Conservation (phyloP, 2,329 filamentous ascomycete genomes). For the Cytospora mali region DNA sequence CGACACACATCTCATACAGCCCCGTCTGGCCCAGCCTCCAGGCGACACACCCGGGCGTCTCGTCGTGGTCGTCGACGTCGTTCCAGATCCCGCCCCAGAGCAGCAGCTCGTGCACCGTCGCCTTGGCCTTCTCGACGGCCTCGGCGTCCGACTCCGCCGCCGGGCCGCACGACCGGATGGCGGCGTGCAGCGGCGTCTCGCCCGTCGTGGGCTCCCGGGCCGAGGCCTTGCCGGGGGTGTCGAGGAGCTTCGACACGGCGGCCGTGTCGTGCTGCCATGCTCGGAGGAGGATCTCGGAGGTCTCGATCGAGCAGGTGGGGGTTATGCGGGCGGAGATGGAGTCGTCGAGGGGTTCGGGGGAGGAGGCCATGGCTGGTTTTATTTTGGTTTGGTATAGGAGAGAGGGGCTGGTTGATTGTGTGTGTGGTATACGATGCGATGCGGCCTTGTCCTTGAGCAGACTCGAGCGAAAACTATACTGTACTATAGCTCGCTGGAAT, state of each 20-base stretch:
- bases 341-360: slow-evolving; percentile 45
- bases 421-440: background rate
- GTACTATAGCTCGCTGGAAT: no score
- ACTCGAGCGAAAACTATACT: no score
- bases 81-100: slow-evolving; percentile 97
- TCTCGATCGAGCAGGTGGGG: slow-evolving; percentile 52
- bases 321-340: slow-evolving; percentile 57
- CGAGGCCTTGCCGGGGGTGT: slow-evolving; percentile 65
- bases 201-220: slow-evolving; percentile 83
- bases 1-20: slow-evolving; percentile 81
- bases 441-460: background rate
- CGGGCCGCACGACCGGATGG: slow-evolving; percentile 75
- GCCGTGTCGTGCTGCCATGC: slow-evolving; percentile 65
- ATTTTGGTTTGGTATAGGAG: no score
- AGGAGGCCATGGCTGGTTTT: background rate
- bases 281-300: slow-evolving; percentile 54
- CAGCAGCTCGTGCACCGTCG: slow-evolving; percentile 75
- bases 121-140: slow-evolving; percentile 61
- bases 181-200: slow-evolving; percentile 85
- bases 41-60: slow-evolving; percentile 91
- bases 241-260: slow-evolving; percentile 70
- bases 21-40: slow-evolving; percentile 66
- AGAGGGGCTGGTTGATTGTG: background rate
- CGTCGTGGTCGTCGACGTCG: slow-evolving; percentile 80
- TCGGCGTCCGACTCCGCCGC: slow-evolving; percentile 34